Evolutionary conservation across 78 protist genomes (phyloP), one percentile per base, ranked within the genome.

Genomic region (Acrasis kona): DNA sequence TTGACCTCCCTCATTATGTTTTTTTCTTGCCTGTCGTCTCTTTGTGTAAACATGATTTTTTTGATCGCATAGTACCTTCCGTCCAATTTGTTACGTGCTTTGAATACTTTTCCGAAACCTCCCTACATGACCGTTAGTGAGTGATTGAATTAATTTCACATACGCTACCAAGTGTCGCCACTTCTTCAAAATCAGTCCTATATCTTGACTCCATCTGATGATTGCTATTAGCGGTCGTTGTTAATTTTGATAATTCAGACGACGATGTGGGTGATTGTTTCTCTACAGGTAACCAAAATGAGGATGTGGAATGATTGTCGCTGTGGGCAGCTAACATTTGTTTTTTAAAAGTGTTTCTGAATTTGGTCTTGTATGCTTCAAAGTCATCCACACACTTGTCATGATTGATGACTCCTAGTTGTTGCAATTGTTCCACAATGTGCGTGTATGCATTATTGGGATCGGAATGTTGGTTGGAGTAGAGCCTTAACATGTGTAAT

Each of bases 41-140:
- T 12, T 30, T 19, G 66, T 30, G 19, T 12, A 19, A 67, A 19
- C 12, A 19, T 19, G 19, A 67, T 19, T 29, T 19, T 30, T 19
- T 78, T 78, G 5, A 78, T 3, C 31, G 81, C 81, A 10, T 72
- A 74, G 8, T 68, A 36, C 28, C 41, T 10, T 2, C 35, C 6
- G 3, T 40, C 5, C 3, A 38, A 65, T 72, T 72, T 50, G 34
- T 78, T 38, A 35, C 74, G 12, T 8, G 68, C 81, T 3, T 69
- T 38, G 2, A 41, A 9, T 68, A 78, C 81, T 78, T 65, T 58
- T 3, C 81, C 81, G 6, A 78, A 78, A 5, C 65, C 81, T 3
- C 81, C 81, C 5, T 9, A n/a, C n/a, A n/a, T n/a, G n/a, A n/a
- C n/a, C n/a, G n/a, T n/a, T n/a, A n/a, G n/a, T n/a, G n/a, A n/a